Base-by-base conservation (phyloP, 1,284 basidiomycete species). In the Tylopilus sp. region DNA sequence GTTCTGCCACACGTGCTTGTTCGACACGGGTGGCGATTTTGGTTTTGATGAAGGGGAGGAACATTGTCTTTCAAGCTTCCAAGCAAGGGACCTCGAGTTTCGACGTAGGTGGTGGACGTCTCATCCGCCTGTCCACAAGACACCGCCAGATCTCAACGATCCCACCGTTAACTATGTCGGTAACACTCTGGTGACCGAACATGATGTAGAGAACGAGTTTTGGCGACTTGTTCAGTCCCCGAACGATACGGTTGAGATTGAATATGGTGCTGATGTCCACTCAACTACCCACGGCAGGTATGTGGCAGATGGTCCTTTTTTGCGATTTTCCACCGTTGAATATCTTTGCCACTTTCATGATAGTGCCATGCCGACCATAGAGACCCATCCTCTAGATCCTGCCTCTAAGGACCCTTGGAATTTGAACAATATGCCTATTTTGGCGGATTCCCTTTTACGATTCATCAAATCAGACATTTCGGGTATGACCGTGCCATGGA, bases 401-500 rank as follows among this genome's bases (percentile, higher is more conserved):
- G 97, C 96, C 66, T 85, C 96, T 10, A 86, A 85, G 64, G 93
- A 98, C 71, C 88, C 90, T 0, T 99, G 97, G 97, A 99, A 99
- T 71, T 75, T 99, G 63, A 98, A 98, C 76, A 99, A 98, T 64
- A 88, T 99, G 47, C 92, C 95, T 8, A 95, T 97, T 59, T 72
- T 94, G 7, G 80, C 86, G 2, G 90, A 94, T 51, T 98, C 94
- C 49, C 81, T 95, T 39, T 78, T 93, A 43, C 83, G 88, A 20
- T 99, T 90, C 74, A 98, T 99, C 77, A 97, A 98, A 74, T 95
- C 93, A 7, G 96, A 99, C 72, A 98, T 99, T 54, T 98, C 94
- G 50, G 97, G 97, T 19, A 99, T 99, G 97, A 99, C 97, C 0
- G 94, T 98, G 5, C 97, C 97, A 8, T 99, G 97, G 97, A 97